Base-by-base conservation (phyloP, 23 red algal species). In the Cyanidioschyzon merolae region DNA sequence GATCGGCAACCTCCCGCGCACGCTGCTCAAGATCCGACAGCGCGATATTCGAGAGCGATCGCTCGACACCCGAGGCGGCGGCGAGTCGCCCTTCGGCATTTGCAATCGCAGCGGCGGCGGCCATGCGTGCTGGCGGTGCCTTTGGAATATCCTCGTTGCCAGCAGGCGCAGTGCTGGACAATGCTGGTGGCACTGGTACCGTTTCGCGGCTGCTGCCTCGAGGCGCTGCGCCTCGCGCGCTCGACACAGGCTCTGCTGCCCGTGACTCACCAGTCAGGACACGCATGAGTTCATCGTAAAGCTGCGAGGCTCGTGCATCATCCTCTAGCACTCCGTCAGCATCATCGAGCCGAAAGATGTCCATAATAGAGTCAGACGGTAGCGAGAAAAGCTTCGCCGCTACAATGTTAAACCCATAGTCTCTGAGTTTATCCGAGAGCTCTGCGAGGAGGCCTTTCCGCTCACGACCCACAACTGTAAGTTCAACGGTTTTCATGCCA, bases 401-500 rank as follows among this genome's bases (percentile, higher is more conserved):
- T 29, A 85, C 75, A 39, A 90, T 80, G 7, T 83, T 83, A 17
- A 96, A 83, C 36, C 84, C 63, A 50, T 77, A 76, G 17, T 68
- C 82, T 76, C 79, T 76, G 68, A 96, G 80, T 39, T 82, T 79
- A 58, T 80, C 92, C 50, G 92, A 84, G 24, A 96, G 58, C 45
- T 96, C 86, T 24, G 92, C 92, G 26, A 96, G 85, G 38, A 96
- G 51, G 0, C 87, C 87, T 39, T 75, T 40, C 15, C 92, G 84
- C 77, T 96, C 92, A 29, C 75, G 84, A 16, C 87, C 86, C 39
- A 96, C 87, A 32, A 96, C 79, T n/a, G 87, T 96, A 58, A 96
- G 92, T 81, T 81, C 78, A 17, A 71, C 29, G 3, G 63, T 71
- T 7, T 25, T 25, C 68, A 79, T 67, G 21, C 80, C 57, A 34